Evolutionary conservation across 2,329 filamentous ascomycete species (phyloP).

Genomic region (Alternaria atra): DNA sequence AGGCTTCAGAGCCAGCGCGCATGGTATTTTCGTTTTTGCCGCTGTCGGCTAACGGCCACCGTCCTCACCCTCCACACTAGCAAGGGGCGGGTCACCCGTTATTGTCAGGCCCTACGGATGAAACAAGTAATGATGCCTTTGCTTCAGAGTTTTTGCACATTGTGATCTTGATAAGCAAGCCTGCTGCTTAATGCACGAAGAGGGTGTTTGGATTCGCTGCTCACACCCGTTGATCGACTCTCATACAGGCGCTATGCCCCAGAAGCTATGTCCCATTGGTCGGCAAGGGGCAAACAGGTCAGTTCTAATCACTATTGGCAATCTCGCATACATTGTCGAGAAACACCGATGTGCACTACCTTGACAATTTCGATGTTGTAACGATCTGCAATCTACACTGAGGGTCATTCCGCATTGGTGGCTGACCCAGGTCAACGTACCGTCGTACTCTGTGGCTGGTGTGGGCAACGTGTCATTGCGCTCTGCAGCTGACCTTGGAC

Average conservation of each 20-base stretch:
- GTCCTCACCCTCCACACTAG: neutral
- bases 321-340: neutral
- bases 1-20: neutral
- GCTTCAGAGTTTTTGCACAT: neutral
- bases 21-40: neutral
- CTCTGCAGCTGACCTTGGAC: neutral
- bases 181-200: neutral
- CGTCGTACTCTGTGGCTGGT: neutral
- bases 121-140: neutral
- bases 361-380: neutral
- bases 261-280: neutral
- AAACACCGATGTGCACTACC: neutral
- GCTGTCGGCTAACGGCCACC: neutral
- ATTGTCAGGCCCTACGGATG: neutral
- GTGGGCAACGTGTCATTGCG: neutral
- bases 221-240: neutral
- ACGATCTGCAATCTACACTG: neutral
- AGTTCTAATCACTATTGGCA: neutral
- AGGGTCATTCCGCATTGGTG: neutral
- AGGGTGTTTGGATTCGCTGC: neutral
- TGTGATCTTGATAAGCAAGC: neutral
- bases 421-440: neutral
- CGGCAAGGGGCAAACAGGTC: neutral
- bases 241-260: neutral
- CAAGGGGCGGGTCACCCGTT: neutral